phyloP scores from a whole-genome alignment of 345 rosid species.

The Rubroshorea leprosula region DNA sequence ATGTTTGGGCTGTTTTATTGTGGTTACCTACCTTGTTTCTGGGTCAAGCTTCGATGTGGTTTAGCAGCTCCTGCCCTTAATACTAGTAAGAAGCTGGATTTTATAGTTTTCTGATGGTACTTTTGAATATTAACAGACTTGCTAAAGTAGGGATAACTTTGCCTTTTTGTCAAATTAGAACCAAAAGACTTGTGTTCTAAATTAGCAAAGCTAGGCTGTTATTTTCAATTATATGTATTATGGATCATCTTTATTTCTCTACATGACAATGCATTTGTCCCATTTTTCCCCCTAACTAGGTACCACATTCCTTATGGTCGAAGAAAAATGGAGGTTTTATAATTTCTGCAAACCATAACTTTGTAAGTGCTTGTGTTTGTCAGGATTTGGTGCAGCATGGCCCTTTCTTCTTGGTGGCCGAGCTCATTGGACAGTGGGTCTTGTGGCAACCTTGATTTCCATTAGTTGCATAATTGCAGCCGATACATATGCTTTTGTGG shows the following conservation, averaged over 20 bases:
- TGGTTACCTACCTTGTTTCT: slow-evolving; percentile 91
- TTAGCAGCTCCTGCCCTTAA: slow-evolving; percentile 75
- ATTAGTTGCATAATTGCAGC: slow-evolving; percentile 84
- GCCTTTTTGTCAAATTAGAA: not conserved
- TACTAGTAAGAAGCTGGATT: slow-evolving; percentile 50
- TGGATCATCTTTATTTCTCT: not conserved
- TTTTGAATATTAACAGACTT: not conserved
- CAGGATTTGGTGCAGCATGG: slow-evolving; percentile 70
- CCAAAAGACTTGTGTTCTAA: not conserved
- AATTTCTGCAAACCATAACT: slow-evolving; percentile 12
- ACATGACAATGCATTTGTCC: not conserved
- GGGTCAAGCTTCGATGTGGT: slow-evolving; percentile 90
- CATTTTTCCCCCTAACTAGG: not conserved
- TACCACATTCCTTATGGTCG: not conserved
- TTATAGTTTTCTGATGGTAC: slow-evolving; percentile 3
- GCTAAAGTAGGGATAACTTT: not conserved
- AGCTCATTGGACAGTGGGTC: slow-evolving; percentile 92
- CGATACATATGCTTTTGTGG: slow-evolving; percentile 82
- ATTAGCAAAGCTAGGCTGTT: not conserved
- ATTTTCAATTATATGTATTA: not conserved
- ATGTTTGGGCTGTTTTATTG: slow-evolving; percentile 82
- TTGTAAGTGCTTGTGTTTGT: slow-evolving; percentile 26
- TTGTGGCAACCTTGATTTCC: slow-evolving; percentile 78
- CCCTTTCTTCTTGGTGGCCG: slow-evolving; percentile 77
- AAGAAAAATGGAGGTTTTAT: not conserved